Base-by-base conservation (phyloP, 1,139 yeast genomes). In the Geotrichum bryndzae region DNA sequence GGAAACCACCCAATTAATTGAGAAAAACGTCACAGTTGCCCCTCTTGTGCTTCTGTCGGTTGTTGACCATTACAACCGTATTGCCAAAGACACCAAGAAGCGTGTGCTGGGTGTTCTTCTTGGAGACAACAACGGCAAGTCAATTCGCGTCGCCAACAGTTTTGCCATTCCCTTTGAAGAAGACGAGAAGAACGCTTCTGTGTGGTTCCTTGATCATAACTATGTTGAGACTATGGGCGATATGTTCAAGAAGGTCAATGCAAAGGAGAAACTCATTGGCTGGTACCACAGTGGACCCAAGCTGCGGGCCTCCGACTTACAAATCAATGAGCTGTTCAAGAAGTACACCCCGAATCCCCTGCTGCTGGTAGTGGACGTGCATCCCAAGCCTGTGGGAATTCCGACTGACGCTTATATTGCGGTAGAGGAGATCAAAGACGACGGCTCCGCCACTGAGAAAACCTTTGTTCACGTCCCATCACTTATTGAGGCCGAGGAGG, bases 211-310 rank as follows among this genome's bases (percentile, higher is more conserved):
- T 71, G 99, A 95, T 73, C 99, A 95, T 77, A 94, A 95, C 73
- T 95, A 87, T 73, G 90, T 95, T 66, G 99, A 94, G 72, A 84
- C 90, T 61, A 95, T 95, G 99, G 88, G 94, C 66, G 97, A 91
- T 68, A 95, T 95, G 99, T 94, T 90, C 77, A 90, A 89, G 74
- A 94, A 95, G 76, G 94, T 94, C 73, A 94, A 92, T 77, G 99
- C 99, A 33, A 90, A 90, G 77, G 99, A 95, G 74, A 89, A 86
- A 74, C 81, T 95, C 63, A 86, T 95, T 74, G 99, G 99, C 11
- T 95, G 99, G 99, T 95, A 95, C 73, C 99, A 95, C 74, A 87
- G 96, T 22, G 99, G 99, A 0, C 98, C 98, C 15, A 91, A 92
- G 75, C 82, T 95, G 68, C 85, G 85, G 69, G 83, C 94, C 1